phyloP scores from a whole-genome alignment of 2,329 filamentous ascomycete species.

The Aureobasidium subglaciale region DNA sequence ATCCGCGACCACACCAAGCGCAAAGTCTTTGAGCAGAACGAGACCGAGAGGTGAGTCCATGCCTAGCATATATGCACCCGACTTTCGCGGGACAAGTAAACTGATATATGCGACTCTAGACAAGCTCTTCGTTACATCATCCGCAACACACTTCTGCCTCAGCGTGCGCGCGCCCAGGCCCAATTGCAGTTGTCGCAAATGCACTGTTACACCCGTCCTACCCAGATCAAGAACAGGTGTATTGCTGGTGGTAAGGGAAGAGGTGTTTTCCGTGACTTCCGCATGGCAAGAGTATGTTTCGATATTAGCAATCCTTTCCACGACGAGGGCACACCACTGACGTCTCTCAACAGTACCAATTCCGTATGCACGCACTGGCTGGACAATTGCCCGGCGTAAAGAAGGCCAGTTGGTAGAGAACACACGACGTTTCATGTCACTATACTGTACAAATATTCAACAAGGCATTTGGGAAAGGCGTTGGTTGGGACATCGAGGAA shows the following conservation, averaged over 20 bases:
- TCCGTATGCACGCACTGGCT: constrained; percentile 78
- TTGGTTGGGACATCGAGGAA: constrained; percentile 6
- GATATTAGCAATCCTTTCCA: background rate
- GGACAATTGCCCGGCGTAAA: constrained; percentile 86
- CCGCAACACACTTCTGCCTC: constrained; percentile 80
- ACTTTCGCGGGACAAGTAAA: background rate
- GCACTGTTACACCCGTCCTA: constrained; percentile 90
- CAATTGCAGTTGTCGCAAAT: constrained; percentile 90
- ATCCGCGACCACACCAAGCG: constrained; percentile 96
- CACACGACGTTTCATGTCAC: background rate
- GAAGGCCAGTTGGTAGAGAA: constrained; percentile 81
- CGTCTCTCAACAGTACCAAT: constrained; percentile 63
- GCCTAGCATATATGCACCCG: background rate
- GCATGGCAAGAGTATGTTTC: constrained; percentile 75
- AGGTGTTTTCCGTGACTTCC: constrained; percentile 89
- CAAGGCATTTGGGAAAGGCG: constrained; percentile 11
- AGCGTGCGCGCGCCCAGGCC: constrained; percentile 77
- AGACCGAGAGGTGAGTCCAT: constrained; percentile 67
- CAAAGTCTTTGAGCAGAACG: constrained; percentile 78
- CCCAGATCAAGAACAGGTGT: constrained; percentile 91
- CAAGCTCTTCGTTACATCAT: constrained; percentile 80
- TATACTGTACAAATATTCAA: constrained; percentile 1
- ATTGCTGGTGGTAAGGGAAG: constrained; percentile 83
- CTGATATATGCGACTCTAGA: constrained; percentile 39
- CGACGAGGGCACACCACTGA: constrained; percentile 20